Conservation (phyloP, 345 rosid genomes). For the Bruguiera parviflora region DNA sequence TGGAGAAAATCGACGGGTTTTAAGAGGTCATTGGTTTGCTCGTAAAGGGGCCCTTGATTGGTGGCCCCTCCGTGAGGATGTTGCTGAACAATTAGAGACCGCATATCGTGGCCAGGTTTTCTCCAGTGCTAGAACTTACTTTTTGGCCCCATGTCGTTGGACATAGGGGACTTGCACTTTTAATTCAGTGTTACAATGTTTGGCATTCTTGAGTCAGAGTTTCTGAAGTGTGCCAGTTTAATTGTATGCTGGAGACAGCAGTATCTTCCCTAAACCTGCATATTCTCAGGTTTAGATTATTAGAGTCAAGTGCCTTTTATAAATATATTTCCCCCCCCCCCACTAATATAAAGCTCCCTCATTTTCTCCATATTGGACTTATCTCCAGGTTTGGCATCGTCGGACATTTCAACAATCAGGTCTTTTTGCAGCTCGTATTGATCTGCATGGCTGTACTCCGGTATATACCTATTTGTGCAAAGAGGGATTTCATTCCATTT, state of each 20-base stretch:
- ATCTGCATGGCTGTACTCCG: constrained; percentile 74
- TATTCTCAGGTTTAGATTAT: neutral
- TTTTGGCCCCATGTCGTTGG: neutral
- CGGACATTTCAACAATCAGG: constrained; percentile 93
- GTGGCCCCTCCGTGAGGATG: constrained; percentile 92
- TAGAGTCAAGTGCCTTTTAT: neutral
- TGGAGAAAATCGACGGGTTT: constrained; percentile 94
- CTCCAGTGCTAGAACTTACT: neutral
- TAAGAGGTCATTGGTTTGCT: constrained; percentile 99
- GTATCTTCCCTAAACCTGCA: constrained; percentile 4
- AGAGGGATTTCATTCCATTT: constrained; percentile 5
- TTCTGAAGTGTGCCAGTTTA: neutral
- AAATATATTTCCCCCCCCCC: neutral
- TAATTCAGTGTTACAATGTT: constrained; percentile 3
- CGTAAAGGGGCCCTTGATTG: constrained; percentile 90
- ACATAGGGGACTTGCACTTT: neutral
- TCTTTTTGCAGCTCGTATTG: constrained; percentile 93
- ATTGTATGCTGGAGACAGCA: constrained; percentile 1
- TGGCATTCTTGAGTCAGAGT: neutral
- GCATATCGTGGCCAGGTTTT: constrained; percentile 77
- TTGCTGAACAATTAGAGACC: constrained; percentile 83
- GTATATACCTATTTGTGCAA: constrained; percentile 37
- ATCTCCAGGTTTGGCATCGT: constrained; percentile 85
- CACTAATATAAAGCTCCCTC: neutral
- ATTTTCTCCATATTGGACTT: constrained; percentile 12